Conservation (phyloP, 176 grass and related monocot species). For the Tillandsia leiboldiana region DNA sequence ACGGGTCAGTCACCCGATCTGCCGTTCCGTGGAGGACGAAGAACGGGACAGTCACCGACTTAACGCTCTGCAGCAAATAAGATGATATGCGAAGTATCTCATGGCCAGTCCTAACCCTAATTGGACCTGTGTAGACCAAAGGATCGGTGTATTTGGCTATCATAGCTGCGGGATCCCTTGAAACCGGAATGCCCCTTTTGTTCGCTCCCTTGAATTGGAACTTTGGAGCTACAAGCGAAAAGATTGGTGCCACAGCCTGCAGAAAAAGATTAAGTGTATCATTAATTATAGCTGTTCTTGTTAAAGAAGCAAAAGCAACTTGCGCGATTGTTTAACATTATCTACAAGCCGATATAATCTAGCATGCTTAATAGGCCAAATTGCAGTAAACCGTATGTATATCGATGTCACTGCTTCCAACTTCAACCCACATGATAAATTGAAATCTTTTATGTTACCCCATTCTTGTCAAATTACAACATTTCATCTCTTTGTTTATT, state of each 20-base stretch:
- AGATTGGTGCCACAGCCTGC: conserved; percentile 86
- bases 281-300: background rate
- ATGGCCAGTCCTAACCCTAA: conserved; percentile 78
- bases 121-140: conserved; percentile 79
- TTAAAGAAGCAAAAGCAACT: too few species aligned
- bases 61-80: conserved; percentile 61
- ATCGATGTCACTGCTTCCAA: too few species aligned
- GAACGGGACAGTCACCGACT: conserved; percentile 67
- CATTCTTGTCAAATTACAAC: too few species aligned
- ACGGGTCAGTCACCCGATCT: conserved; percentile 77
- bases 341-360: too few species aligned
- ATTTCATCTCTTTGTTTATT: too few species aligned
- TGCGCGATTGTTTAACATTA: too few species aligned
- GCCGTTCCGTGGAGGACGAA: conserved; percentile 87
- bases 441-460: too few species aligned
- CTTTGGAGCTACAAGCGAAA: conserved; percentile 72
- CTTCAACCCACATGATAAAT: too few species aligned
- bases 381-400: too few species aligned
- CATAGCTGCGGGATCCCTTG: conserved; percentile 70
- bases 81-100: conserved; percentile 87
- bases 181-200: conserved; percentile 81
- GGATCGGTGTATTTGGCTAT: conserved; percentile 88
- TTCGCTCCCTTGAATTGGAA: conserved; percentile 97
- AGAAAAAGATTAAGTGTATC: conserved; percentile 8
- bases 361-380: too few species aligned